These are phyloP conservation scores for Hammondia hammondi DNA, from an alignment of 169 alveolate species.

Conservation along the genomic window DNA sequence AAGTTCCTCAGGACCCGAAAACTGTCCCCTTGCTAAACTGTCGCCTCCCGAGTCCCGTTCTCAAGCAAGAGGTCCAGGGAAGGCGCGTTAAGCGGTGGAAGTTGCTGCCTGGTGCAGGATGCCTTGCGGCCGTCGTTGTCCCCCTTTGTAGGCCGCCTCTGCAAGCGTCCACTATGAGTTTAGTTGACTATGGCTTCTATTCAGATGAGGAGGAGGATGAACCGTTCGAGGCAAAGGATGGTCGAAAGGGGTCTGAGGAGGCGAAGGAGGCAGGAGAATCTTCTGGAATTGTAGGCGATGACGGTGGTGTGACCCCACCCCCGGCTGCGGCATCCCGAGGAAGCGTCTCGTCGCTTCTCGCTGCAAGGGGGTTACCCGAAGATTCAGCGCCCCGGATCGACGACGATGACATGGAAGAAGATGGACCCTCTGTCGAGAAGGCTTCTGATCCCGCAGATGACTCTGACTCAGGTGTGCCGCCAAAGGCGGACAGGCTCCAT, in stretches of 20 bases:
- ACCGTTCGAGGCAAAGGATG: not conserved
- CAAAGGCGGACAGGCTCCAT: no score
- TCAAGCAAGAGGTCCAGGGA: no score
- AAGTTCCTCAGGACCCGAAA: no score
- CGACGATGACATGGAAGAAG: not conserved
- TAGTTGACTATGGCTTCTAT: slow-evolving; percentile 55
- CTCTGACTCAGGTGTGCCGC: no score
- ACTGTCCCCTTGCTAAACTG: no score
- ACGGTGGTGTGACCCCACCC: not conserved
- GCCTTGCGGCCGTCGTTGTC: not conserved
- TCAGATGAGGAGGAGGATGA: slow-evolving; percentile 60
- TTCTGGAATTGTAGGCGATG: not conserved
- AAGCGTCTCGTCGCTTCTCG: not conserved
- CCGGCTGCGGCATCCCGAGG: not conserved
- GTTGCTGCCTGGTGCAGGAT: not conserved
- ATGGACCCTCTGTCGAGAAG: no score
- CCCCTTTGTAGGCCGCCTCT: not conserved
- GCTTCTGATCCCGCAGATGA: no score
- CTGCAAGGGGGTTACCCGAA: not conserved
- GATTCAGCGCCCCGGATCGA: not conserved
- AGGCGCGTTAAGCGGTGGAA: not conserved
- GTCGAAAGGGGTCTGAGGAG: not conserved
- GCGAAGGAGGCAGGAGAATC: not conserved
- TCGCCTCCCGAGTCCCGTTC: no score
- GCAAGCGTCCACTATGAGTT: slow-evolving; percentile 44